Conservation (phyloP, 345 rosid genomes). For the Microcos paniculata region DNA sequence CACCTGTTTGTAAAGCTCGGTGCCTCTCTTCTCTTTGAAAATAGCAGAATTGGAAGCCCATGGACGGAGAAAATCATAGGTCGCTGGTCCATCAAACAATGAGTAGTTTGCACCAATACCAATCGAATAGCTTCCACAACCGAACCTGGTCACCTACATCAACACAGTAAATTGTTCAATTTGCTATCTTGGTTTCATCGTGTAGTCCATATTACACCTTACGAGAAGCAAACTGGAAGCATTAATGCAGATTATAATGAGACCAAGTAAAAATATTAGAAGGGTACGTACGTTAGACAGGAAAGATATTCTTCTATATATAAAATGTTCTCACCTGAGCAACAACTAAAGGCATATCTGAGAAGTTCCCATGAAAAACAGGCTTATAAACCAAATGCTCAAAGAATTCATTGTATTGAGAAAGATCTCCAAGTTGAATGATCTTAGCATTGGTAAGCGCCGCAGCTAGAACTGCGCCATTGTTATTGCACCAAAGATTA, state of each 20-base stretch:
- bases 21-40: constrained; percentile 19
- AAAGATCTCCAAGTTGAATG: constrained; percentile 57
- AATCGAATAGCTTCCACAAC: constrained; percentile 65
- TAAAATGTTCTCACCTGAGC: constrained; percentile 47
- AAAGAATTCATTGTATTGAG: constrained; percentile 45
- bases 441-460: constrained; percentile 42
- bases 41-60: constrained; percentile 52
- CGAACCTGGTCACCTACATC: constrained; percentile 61
- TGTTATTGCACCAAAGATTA: constrained; percentile 54
- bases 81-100: constrained; percentile 62
- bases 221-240: too few relatives aligned
- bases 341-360: constrained; percentile 61
- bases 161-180: neutral
- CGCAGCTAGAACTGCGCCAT: constrained; percentile 50
- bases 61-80: constrained; percentile 47
- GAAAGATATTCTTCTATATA: too few relatives aligned
- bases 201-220: neutral
- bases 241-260: too few relatives aligned
- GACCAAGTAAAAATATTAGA: too few relatives aligned
- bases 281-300: too few relatives aligned
- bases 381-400: constrained; percentile 57
- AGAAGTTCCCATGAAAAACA: constrained; percentile 35
- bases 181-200: neutral
- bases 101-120: constrained; percentile 70
- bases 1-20: constrained; percentile 35